Evolutionary conservation across 768 basidiomycete species (phyloP).

Genomic region (Saitozyma podzolica): DNA sequence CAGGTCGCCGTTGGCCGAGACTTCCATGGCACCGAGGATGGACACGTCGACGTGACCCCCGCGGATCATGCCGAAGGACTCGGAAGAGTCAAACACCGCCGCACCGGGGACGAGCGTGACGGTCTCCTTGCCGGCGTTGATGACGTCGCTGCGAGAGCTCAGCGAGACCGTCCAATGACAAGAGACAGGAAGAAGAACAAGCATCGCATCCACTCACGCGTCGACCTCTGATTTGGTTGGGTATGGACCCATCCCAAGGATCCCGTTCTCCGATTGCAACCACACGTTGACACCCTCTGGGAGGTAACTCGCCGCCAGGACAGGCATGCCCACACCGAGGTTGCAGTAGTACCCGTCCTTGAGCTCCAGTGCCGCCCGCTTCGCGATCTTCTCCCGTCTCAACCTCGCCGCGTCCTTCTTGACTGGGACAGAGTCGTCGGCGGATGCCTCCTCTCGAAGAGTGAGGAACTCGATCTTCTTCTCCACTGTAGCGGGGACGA

Average conservation of each 20-base stretch:
- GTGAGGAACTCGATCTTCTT: conserved; percentile 49
- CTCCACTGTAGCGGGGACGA: conserved; percentile 44
- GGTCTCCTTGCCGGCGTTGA: conserved; percentile 51
- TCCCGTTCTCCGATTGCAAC: conserved; percentile 55
- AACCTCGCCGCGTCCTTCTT: conserved; percentile 25
- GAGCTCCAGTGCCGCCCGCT: conserved; percentile 47
- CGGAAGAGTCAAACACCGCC: conserved; percentile 86
- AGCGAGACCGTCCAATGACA: not conserved
- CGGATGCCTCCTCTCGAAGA: conserved; percentile 26
- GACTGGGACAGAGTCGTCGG: conserved; percentile 4
- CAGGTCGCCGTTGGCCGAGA: conserved; percentile 83
- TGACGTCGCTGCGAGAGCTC: conserved; percentile 36
- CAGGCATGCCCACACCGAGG: conserved; percentile 55
- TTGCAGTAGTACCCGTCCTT: conserved; percentile 53
- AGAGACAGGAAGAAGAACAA: not conserved
- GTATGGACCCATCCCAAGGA: conserved; percentile 55
- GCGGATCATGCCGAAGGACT: conserved; percentile 97
- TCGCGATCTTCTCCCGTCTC: conserved; percentile 41
- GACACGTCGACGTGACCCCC: conserved; percentile 93
- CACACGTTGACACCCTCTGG: conserved; percentile 53
- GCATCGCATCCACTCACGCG: conserved; percentile 32
- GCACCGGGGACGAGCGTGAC: conserved; percentile 89
- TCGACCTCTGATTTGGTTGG: conserved; percentile 53
- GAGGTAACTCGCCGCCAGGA: conserved; percentile 52
- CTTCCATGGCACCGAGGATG: conserved; percentile 89